phyloP scores from a whole-genome alignment of 2,329 filamentous ascomycete species.

The Colletotrichum sublineola region DNA sequence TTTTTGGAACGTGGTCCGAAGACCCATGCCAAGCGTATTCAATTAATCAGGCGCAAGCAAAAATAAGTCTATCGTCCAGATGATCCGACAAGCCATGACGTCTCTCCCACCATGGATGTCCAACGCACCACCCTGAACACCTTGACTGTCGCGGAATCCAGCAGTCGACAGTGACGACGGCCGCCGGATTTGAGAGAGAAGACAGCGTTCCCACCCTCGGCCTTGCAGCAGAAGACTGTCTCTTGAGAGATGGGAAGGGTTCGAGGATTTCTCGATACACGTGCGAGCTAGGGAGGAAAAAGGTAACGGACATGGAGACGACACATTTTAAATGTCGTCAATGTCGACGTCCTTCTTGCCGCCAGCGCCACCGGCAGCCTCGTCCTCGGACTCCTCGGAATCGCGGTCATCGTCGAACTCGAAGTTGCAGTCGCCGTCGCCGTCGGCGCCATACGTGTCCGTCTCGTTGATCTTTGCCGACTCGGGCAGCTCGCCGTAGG shows the following conservation, averaged over 20 bases:
- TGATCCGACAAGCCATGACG: slow-evolving; percentile 62
- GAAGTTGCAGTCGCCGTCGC: slow-evolving; percentile 96
- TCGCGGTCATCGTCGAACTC: slow-evolving; percentile 97
- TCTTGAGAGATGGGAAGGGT: slow-evolving; percentile 34
- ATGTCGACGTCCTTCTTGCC: slow-evolving; percentile 87
- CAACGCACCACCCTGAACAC: slow-evolving; percentile 49
- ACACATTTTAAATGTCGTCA: slow-evolving; percentile 84
- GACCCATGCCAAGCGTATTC: slow-evolving; percentile 14
- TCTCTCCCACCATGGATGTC: slow-evolving; percentile 71
- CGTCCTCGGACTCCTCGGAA: slow-evolving; percentile 66
- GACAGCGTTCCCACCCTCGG: slow-evolving; percentile 64
- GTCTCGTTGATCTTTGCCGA: slow-evolving; percentile 99
- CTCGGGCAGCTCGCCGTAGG: slow-evolving; percentile 97
- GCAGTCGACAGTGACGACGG: slow-evolving; percentile 28
- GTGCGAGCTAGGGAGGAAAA: slow-evolving; percentile 4
- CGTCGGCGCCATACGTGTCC: slow-evolving; percentile 91
- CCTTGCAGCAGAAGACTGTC: slow-evolving; percentile 17
- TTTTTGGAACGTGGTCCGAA: background rate
- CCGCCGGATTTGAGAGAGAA: slow-evolving; percentile 70
- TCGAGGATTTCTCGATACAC: slow-evolving; percentile 28
- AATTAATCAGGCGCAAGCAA: slow-evolving; percentile 24
- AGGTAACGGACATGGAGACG: slow-evolving; percentile 18
- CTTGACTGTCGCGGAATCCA: slow-evolving; percentile 61
- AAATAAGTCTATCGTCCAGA: slow-evolving; percentile 34
- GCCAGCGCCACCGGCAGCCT: slow-evolving; percentile 67